Evolutionary conservation across 768 basidiomycete species (phyloP), one percentile per base, ranked within the genome.

Genomic region (Serendipita vermifera): DNA sequence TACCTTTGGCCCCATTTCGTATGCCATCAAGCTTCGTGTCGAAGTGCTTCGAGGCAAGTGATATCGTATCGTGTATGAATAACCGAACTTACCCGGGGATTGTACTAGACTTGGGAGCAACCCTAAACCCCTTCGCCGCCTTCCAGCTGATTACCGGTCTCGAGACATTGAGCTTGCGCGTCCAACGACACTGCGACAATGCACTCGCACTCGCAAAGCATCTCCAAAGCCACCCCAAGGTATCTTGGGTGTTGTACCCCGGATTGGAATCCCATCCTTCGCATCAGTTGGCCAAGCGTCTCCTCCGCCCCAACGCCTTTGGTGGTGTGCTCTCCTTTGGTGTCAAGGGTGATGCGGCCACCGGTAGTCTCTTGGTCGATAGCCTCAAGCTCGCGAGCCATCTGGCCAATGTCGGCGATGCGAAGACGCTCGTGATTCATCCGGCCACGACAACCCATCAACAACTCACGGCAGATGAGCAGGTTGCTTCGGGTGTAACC

Each of bases 251-350:
- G 41, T 22, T 43, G 1, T 92, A 90, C 63, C 76, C 81, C 38
- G 89, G 89, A 4, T 75, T 89, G 1, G 64, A 68, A 51, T 68
- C 64, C 2, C 89, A 92, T 65, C 65, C 72, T 0, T 81, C 79
- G 33, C 74, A 91, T 66, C 67, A 67, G 41, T 64, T 75, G 4
- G 87, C 86, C 9, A 72, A 75, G 62, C 70, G 74, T 57, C 69
- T 80, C 32, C 69, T 88, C 54, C 72, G 81, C 3, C 66, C 69
- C 0, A 73, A 76, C 56, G 68, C 71, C 2, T 89, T 72, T 57
- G 84, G 87, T 3, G 87, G 86, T 20, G 76, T 91, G 61, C 68
- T 91, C 51, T 85, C 75, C 68, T 89, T 91, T 62, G 89, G 87
- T 5, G 67, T 87, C 59, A 80, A 80, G 62, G 84, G 81, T 15